phyloP scores from a whole-genome alignment of 1,139 yeast genomes.

The Sugiyamaella japonica region DNA sequence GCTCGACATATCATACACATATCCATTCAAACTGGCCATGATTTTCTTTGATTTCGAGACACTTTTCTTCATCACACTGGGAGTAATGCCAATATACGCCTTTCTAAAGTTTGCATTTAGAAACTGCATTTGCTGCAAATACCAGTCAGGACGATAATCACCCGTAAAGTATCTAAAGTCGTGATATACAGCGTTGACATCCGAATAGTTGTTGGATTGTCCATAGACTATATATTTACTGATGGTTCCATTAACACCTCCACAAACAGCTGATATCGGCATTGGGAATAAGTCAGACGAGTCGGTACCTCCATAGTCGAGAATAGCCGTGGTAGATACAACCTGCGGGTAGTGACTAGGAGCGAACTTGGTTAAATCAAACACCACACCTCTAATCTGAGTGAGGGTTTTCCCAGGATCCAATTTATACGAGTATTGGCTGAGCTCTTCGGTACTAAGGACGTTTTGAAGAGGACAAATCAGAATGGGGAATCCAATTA shows the following conservation, averaged over 20 bases:
- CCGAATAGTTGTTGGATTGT: conserved; percentile 40
- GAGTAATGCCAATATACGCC: conserved; percentile 44
- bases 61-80: conserved; percentile 35
- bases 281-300: conserved; percentile 42
- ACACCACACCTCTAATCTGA: conserved; percentile 43
- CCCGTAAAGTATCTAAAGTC: conserved; percentile 43
- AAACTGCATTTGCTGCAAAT: conserved; percentile 42
- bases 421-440: conserved; percentile 34
- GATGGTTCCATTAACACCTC: conserved; percentile 38
- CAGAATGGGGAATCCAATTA: conserved; percentile 45
- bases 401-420: conserved; percentile 40
- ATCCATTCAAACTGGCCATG: conserved; percentile 41
- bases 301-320: conserved; percentile 43
- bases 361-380: conserved; percentile 43
- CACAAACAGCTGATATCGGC: conserved; percentile 45
- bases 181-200: conserved; percentile 43
- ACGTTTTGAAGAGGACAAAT: conserved; percentile 46
- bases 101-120: conserved; percentile 40
- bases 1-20: conserved; percentile 42
- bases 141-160: conserved; percentile 48
- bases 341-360: conserved; percentile 44
- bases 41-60: conserved; percentile 31
- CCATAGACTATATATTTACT: conserved; percentile 42
- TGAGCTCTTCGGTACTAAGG: conserved; percentile 38
- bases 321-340: conserved; percentile 39